Percentiles rank a stretch among this genome's conserved stretches.
Conservation (phyloP, 2,329 filamentous ascomycete species). For the Juglanconis sp. region DNA sequence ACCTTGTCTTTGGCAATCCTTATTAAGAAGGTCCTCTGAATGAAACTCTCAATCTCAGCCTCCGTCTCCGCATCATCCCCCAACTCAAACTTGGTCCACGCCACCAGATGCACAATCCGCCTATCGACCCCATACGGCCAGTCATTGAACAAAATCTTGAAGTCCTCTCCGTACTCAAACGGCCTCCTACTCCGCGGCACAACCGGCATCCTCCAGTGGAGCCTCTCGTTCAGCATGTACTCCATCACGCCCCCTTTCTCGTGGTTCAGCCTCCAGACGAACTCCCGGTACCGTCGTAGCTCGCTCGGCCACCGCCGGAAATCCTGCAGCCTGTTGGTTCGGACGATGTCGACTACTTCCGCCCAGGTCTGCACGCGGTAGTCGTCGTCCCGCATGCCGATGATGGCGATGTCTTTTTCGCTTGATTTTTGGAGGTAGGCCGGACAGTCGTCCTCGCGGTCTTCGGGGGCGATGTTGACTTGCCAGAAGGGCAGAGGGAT, state of each 20-base stretch:
- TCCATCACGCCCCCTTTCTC: slow-evolving; percentile 74
- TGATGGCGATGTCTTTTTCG: slow-evolving; percentile 66
- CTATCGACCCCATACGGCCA: slow-evolving; percentile 87
- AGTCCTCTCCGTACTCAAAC: slow-evolving; percentile 51
- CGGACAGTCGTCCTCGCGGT: slow-evolving; percentile 67
- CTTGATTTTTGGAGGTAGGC: slow-evolving; percentile 61
- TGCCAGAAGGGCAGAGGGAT: slow-evolving; percentile 69
- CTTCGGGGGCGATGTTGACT: slow-evolving; percentile 65
- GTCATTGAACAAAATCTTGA: slow-evolving; percentile 81
- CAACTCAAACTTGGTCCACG: slow-evolving; percentile 89
- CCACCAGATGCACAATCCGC: slow-evolving; percentile 77
- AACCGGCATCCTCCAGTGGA: slow-evolving; percentile 62
- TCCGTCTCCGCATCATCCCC: slow-evolving; percentile 63
- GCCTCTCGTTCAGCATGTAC: slow-evolving; percentile 68
- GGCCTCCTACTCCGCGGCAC: slow-evolving; percentile 31
- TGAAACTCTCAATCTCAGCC: slow-evolving; percentile 66
- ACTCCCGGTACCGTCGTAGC: slow-evolving; percentile 73
- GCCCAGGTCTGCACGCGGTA: slow-evolving; percentile 67
- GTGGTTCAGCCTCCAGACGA: slow-evolving; percentile 59
- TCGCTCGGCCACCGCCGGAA: slow-evolving; percentile 78
- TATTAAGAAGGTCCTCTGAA: slow-evolving; percentile 62
- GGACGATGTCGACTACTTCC: slow-evolving; percentile 61
- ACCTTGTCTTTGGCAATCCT: slow-evolving; percentile 51
- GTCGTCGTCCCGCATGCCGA: slow-evolving; percentile 66
- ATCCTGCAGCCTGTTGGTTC: slow-evolving; percentile 64